These are phyloP conservation scores for Kodamaea laetipori DNA, from an alignment of 805 yeast species.

Conservation along the genomic window DNA sequence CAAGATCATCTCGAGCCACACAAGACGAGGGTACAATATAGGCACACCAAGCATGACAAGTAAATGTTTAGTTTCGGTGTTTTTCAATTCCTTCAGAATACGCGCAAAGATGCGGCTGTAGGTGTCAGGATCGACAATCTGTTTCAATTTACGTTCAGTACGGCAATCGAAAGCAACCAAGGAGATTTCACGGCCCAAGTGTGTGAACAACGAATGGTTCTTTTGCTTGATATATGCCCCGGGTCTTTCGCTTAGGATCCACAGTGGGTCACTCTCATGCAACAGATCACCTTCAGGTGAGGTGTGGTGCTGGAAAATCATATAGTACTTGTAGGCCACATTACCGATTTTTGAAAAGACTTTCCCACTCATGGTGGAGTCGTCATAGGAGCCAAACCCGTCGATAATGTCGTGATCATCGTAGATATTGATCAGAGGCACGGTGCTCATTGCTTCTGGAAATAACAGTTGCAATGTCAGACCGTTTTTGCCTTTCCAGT, in stretches of 20 bases:
- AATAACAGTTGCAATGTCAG: constrained; percentile 65
- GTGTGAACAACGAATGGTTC: constrained; percentile 68
- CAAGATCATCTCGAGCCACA: constrained; percentile 81
- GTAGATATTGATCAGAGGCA: constrained; percentile 82
- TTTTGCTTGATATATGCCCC: constrained; percentile 73
- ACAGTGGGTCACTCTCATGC: constrained; percentile 40
- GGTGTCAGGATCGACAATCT: constrained; percentile 55
- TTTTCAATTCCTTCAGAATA: constrained; percentile 53
- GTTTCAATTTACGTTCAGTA: constrained; percentile 74
- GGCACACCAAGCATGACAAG: constrained; percentile 91
- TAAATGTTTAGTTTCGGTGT: constrained; percentile 69
- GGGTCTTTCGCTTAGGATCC: constrained; percentile 59
- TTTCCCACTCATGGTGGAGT: constrained; percentile 69
- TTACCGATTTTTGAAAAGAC: constrained; percentile 74
- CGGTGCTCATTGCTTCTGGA: constrained; percentile 76
- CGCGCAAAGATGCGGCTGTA: constrained; percentile 66
- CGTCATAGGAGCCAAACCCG: constrained; percentile 89
- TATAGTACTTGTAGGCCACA: constrained; percentile 79
- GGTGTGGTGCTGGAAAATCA: constrained; percentile 89
- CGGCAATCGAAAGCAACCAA: constrained; percentile 88
- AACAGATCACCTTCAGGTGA: constrained; percentile 41
- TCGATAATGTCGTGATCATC: constrained; percentile 98
- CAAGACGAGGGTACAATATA: constrained; percentile 89
- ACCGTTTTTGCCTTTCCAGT: constrained; percentile 72
- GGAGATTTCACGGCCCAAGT: constrained; percentile 73